phyloP scores from a whole-genome alignment of 1,284 basidiomycete genomes.

The Sanghuangporus baumii region DNA sequence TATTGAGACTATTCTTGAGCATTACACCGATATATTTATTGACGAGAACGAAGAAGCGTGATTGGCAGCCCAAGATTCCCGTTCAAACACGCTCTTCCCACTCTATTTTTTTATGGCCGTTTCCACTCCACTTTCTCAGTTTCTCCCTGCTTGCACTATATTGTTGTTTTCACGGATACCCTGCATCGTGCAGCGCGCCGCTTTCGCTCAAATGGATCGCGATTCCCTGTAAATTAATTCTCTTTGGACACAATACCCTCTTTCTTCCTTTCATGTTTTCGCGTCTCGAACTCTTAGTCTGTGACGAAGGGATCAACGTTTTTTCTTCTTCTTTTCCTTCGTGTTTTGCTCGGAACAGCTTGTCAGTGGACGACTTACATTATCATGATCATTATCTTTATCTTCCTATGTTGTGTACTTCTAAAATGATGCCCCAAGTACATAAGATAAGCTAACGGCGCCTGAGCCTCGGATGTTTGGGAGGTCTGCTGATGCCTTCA shows the following conservation, averaged over 20 bases:
- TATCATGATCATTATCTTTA: slow-evolving; percentile 11
- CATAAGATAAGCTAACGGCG: neutral
- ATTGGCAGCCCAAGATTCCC: neutral
- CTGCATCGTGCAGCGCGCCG: neutral
- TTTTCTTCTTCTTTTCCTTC: neutral
- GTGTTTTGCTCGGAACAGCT: neutral
- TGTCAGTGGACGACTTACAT: slow-evolving; percentile 8
- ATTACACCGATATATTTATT: slow-evolving; percentile 83
- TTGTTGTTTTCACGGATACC: slow-evolving; percentile 7
- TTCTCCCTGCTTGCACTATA: neutral
- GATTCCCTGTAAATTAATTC: neutral
- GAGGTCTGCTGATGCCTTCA: slow-evolving; percentile 1
- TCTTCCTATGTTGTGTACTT: slow-evolving; percentile 5
- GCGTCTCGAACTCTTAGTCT: neutral
- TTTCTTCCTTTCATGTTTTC: neutral
- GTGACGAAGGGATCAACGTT: neutral
- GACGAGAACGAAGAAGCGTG: slow-evolving; percentile 46
- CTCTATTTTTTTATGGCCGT: neutral
- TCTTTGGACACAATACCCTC: neutral
- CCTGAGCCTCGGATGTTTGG: slow-evolving; percentile 5
- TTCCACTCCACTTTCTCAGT: neutral
- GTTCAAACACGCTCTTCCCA: neutral
- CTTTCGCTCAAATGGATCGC: neutral
- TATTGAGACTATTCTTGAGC: slow-evolving; percentile 81
- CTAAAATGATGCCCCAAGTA: neutral